Base-by-base conservation (phyloP, 1,284 basidiomycete genomes). In the Bondarzewia mesenterica region DNA sequence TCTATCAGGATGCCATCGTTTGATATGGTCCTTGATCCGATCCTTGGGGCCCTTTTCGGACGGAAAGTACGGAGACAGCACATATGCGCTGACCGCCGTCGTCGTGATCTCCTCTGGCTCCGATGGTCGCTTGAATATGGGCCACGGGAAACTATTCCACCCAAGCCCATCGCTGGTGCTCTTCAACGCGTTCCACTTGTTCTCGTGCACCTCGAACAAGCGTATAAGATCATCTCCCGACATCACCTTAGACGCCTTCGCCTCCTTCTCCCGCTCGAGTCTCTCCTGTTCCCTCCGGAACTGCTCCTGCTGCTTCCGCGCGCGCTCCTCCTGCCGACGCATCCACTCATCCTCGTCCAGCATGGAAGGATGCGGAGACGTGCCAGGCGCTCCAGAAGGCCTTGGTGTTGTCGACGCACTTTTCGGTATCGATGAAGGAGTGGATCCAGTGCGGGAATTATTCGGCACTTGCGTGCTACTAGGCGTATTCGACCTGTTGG, bases 81-180 rank as follows among this genome's bases (percentile, higher is more conserved):
- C 68, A 53, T 86, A 87, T 35, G 75, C 73, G 26, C 69, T 67
- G 51, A 88, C 74, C 8, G 69, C 71, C 18, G 65, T 58, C 15
- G 69, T 63, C 2, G 76, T 82, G 53, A 88, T 68, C 4, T 83
- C 81, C 36, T 83, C 81, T 7, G 78, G 72, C 23, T 58, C 61
- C 21, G 61, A 68, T 3, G 82, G 79, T 38, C 66, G 66, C 59
- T 69, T 76, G 58, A 85, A 68, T 64, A 77, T 68, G 1, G 85
- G 85, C 85, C 85, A 88, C 20, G 85, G 85, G 56, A 88, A 77
- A 53, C 72, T 71, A 32, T 72, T 66, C 82, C 82, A 85, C 44
- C 58, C 60, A 44, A 74, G 58, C 46, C 58, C 56, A 38, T 61
- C 60, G 39, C 58, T 50, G 35, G 50, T 55, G n/a, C n/a, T n/a